Evolutionary conservation across 2,329 filamentous ascomycete genomes (phyloP).

Genomic region (Lecanicillium sp.): DNA sequence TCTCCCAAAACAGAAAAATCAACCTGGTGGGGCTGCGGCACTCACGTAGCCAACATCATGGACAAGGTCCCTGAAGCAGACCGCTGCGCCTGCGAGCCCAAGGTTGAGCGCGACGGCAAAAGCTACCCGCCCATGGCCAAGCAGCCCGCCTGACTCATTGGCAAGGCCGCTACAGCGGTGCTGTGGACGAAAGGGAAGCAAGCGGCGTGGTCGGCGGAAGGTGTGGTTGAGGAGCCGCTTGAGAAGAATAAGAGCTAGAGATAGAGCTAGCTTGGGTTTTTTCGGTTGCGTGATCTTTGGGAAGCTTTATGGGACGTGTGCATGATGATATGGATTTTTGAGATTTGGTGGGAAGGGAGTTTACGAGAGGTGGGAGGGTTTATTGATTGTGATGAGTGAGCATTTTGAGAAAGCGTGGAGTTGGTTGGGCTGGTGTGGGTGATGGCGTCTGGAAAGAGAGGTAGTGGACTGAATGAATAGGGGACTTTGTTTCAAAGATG

Average conservation of each 20-base stretch:
- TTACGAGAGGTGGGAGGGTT: too few relatives aligned
- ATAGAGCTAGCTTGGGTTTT: too few relatives aligned
- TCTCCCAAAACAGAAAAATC: slow-evolving; percentile 37
- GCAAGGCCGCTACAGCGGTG: slow-evolving; percentile 18
- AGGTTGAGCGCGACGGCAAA: slow-evolving; percentile 51
- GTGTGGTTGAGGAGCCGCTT: slow-evolving; percentile 21
- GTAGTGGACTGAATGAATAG: too few relatives aligned
- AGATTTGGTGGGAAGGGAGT: too few relatives aligned
- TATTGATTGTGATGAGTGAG: background rate
- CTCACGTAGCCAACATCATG: slow-evolving; percentile 54
- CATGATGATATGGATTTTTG: too few relatives aligned
- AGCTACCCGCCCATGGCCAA: slow-evolving; percentile 57
- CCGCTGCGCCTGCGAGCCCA: slow-evolving; percentile 58
- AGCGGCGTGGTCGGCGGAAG: slow-evolving; percentile 19
- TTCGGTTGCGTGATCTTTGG: too few relatives aligned
- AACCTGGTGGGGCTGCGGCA: slow-evolving; percentile 59
- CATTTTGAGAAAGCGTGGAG: too few relatives aligned
- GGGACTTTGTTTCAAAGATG: too few relatives aligned
- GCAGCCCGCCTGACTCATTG: slow-evolving; percentile 29
- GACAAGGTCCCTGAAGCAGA: slow-evolving; percentile 47
- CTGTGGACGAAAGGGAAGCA: slow-evolving; percentile 20
- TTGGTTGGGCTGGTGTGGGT: too few relatives aligned
- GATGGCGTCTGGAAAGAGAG: too few relatives aligned
- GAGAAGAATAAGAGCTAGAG: background rate
- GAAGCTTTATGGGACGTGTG: too few relatives aligned